Base-by-base conservation (phyloP, 2,329 filamentous ascomycete species). In the Fusarium globosum region DNA sequence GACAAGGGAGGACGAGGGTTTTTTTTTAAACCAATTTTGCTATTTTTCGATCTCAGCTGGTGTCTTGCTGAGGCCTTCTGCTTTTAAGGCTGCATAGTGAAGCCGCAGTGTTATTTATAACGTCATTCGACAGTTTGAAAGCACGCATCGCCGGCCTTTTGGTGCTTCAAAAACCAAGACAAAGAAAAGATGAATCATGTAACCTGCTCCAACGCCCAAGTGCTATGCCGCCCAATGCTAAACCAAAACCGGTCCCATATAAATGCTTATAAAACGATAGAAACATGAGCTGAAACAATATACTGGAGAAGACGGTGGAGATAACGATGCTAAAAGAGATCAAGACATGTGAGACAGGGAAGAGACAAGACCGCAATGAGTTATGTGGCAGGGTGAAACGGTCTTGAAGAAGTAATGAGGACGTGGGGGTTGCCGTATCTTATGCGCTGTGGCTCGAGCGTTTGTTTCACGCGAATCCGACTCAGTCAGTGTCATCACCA, bases 401-500 rank as follows among this genome's bases (percentile, higher is more conserved):
- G 51, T 73, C 61, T 65, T 66, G 56, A 61, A 56, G 64, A 68
- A 49, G 65, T 69, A 21, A 41, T 56, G 46, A 53, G 30, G 23
- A 51, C 46, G 65, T 69, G 62, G 64, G 66, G 53, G 69, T 51
- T 71, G 57, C 38, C 45, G 39, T 63, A 51, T 56, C 33, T 69
- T 69, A 14, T 39, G 58, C 53, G 41, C 35, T 45, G 48, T 72
- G 68, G 48, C 72, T 69, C 65, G 35, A 55, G 45, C n/a, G 23
- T 36, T 57, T 69, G 64, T 70, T 65, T 65, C 66, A 69, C 66
- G 46, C 53, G 33, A 20, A 38, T 69, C 46, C 30, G 36, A 51
- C 59, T 53, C 67, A 83, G 46, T 83, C 82, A 14, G 78, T 79
- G 62, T 83, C 82, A 51, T 83, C 82, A 41, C 81, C 81, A 49